Conservation (phyloP, 306 rosid species). For the Fagus crenata region DNA sequence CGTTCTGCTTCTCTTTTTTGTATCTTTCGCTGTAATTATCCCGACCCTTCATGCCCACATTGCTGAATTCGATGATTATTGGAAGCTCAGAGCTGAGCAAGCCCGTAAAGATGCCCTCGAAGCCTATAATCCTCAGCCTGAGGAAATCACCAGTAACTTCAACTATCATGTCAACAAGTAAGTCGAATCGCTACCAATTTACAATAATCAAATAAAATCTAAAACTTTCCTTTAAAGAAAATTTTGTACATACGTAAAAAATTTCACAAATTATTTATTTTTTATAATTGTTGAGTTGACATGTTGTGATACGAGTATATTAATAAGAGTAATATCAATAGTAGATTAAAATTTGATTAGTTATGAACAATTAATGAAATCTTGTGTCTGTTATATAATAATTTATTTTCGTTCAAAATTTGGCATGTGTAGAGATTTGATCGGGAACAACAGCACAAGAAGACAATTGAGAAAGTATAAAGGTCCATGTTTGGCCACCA, state of each 20-base stretch:
- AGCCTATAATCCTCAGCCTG: slow-evolving; percentile 47
- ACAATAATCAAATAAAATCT: too few relatives aligned
- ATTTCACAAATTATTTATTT: background rate
- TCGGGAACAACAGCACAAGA: slow-evolving; percentile 22
- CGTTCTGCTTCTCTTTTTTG: slow-evolving; percentile 22
- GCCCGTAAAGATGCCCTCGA: slow-evolving; percentile 28
- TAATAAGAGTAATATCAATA: too few relatives aligned
- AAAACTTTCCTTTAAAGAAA: too few relatives aligned
- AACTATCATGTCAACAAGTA: slow-evolving; percentile 42
- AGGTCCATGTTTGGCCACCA: slow-evolving; percentile 50
- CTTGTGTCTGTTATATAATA: too few relatives aligned
- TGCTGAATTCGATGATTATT: slow-evolving; percentile 43
- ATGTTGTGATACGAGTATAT: too few relatives aligned
- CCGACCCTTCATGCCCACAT: slow-evolving; percentile 36
- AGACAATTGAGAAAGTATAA: slow-evolving; percentile 30
- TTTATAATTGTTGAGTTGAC: background rate
- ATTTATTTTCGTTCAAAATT: background rate
- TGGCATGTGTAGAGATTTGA: slow-evolving; percentile 32
- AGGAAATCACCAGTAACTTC: slow-evolving; percentile 36
- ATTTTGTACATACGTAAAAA: too few relatives aligned
- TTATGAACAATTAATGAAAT: too few relatives aligned
- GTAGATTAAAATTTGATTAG: too few relatives aligned
- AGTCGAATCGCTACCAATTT: background rate
- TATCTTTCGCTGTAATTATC: slow-evolving; percentile 21
- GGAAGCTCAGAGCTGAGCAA: slow-evolving; percentile 42